These are phyloP conservation scores for Fusarium verrucosum DNA, from an alignment of 2,329 filamentous ascomycete genomes.

Conservation along the genomic window DNA sequence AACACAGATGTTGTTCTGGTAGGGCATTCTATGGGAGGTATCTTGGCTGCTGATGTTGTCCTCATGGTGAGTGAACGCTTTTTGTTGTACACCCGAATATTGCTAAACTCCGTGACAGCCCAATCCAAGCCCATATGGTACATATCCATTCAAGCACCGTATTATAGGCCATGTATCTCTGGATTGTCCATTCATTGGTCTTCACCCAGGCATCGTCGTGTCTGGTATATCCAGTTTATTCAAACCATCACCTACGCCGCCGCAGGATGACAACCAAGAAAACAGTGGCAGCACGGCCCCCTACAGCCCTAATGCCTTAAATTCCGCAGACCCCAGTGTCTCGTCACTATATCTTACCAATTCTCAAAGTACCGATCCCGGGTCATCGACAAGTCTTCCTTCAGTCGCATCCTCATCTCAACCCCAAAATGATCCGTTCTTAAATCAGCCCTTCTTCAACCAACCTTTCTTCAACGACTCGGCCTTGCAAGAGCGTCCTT, in stretches of 20 bases:
- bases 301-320: constrained; percentile 7
- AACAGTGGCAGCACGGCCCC: background rate
- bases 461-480: constrained; percentile 80
- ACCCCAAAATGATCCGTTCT: constrained; percentile 64
- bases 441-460: constrained; percentile 79
- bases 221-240: constrained; percentile 85
- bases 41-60: constrained; percentile 81
- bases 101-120: constrained; percentile 38
- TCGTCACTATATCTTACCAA: constrained; percentile 35
- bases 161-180: constrained; percentile 84
- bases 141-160: constrained; percentile 70
- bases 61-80: constrained; percentile 60
- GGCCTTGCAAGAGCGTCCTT: constrained; percentile 72
- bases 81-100: background rate
- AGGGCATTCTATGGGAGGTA: constrained; percentile 90
- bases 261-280: constrained; percentile 17
- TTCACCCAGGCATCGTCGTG: constrained; percentile 88
- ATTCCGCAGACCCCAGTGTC: constrained; percentile 14
- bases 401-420: constrained; percentile 32
- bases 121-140: constrained; percentile 47
- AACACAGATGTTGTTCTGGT: constrained; percentile 83
- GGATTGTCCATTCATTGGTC: constrained; percentile 86
- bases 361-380: constrained; percentile 27
- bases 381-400: constrained; percentile 30
- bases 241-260: constrained; percentile 52